Conservation (phyloP, 768 basidiomycete genomes). For the Russula earlei region DNA sequence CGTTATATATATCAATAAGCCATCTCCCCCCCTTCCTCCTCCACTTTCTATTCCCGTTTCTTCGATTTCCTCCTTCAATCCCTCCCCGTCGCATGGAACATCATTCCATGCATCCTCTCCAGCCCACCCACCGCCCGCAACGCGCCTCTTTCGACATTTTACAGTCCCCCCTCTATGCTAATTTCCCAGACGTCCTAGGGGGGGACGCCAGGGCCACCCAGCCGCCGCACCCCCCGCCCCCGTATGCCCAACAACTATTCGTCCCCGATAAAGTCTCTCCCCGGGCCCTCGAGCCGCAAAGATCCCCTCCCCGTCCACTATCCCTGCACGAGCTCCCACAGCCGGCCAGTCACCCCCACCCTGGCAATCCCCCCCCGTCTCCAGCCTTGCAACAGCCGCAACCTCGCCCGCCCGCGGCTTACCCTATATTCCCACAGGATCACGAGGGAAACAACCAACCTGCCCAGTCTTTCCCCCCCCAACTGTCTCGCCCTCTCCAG, state of each 20-base stretch:
- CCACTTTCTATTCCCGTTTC: neutral
- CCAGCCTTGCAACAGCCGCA: slow-evolving; percentile 3
- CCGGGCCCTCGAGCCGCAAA: neutral
- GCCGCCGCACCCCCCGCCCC: neutral
- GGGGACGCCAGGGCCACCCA: slow-evolving; percentile 1
- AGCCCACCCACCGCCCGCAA: neutral
- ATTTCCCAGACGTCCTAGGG: neutral
- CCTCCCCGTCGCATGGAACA: slow-evolving; percentile 3
- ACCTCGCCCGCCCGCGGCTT: neutral
- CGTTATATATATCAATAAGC: slow-evolving; percentile 14
- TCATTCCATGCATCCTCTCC: neutral
- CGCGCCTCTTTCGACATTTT: neutral
- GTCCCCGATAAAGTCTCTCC: neutral
- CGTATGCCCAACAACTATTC: neutral
- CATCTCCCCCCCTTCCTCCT: neutral
- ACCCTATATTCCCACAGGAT: slow-evolving; percentile 1
- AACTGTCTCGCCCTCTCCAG: neutral
- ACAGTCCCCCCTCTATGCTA: slow-evolving; percentile 1
- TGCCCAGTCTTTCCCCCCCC: neutral
- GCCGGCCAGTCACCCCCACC: neutral
- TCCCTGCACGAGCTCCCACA: neutral
- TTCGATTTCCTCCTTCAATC: neutral
- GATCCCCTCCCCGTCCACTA: neutral
- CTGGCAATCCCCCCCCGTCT: neutral
- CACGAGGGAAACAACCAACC: neutral